A percentile compares a stretch with the other conserved stretches of the same genome.
Conservation (phyloP, 2,329 filamentous ascomycete species). For the Neopestalotiopsis sp. region DNA sequence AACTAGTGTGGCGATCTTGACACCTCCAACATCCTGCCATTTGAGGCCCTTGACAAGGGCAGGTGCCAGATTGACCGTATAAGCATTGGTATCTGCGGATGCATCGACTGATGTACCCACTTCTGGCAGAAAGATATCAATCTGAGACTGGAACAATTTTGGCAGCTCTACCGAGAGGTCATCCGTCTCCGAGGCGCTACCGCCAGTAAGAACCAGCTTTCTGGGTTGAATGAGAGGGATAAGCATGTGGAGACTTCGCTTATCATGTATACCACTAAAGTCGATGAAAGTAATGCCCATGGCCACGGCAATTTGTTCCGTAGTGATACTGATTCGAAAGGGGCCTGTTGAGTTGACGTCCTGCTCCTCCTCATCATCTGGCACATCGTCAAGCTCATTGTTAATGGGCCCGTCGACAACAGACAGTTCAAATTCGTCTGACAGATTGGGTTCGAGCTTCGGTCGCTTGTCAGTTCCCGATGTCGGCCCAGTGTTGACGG, state of each 20-base stretch:
- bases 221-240: constrained; percentile 92
- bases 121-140: constrained; percentile 81
- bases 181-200: constrained; percentile 78
- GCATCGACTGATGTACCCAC: constrained; percentile 81
- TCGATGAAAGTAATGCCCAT: constrained; percentile 87
- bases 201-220: constrained; percentile 91
- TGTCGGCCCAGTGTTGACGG: constrained; percentile 45
- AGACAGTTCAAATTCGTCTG: constrained; percentile 53
- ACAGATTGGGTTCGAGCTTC: constrained; percentile 48
- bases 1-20: constrained; percentile 92
- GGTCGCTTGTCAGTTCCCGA: constrained; percentile 65
- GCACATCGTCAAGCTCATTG: constrained; percentile 65
- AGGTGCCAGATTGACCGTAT: constrained; percentile 90
- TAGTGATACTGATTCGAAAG: constrained; percentile 73
- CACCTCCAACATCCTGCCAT: constrained; percentile 91
- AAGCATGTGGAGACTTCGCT: constrained; percentile 90
- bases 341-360: constrained; percentile 65
- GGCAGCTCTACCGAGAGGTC: constrained; percentile 81
- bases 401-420: constrained; percentile 45
- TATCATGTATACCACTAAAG: constrained; percentile 91
- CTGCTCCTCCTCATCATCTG: constrained; percentile 55
- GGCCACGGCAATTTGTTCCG: constrained; percentile 69
- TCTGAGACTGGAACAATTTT: constrained; percentile 62
- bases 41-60: constrained; percentile 83
- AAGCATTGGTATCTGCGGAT: constrained; percentile 96